Evolutionary conservation across 2,329 filamentous ascomycete species (phyloP), one percentile per base, ranked within the genome.

Genomic region (Aspergillus ochraceoroseus): DNA sequence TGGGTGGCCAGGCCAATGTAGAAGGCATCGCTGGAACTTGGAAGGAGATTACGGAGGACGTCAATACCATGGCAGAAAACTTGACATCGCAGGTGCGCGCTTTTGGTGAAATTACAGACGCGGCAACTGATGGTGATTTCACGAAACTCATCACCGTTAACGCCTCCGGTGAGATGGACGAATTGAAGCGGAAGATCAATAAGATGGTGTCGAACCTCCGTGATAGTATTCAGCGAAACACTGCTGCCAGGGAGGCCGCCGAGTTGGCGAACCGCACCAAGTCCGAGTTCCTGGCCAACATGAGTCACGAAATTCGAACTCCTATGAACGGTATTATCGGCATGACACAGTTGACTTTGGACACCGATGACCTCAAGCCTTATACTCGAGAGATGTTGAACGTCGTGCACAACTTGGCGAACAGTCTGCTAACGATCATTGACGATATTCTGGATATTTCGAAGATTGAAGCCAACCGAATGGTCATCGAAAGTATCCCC

Each of bases 381-480:
- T 94, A 95, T 58, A 92, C 95, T 58, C 82, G 92, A 54, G 92
- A 98, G 69, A 96, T 96, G 90, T 72, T 96, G 65, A 96, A 95
- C 55, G 95, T 95, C 57, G 90, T 98, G 54, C 90, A 95, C 68
- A 94, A 94, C 59, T 73, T 96, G 53, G 92, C 90, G 52, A 95
- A 95, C 70, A 95, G 90, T 68, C 71, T 98, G 55, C 71, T 98
- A 57, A 96, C 90, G 34, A 96, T 98, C 55, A 96, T 98, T 59
- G 90, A 98, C 63, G 78, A 82, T 53, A 81, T 82, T 52, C 68
- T 82, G 42, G 79, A 82, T 63, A 82, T 82, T 46, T 80, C 76
- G 15, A 82, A 82, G 67, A 82, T 98, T 54, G 92, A 96, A 68
- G 92, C 92, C 28, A 88, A 94, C 63, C 82, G 92, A 47, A 96